A percentile compares a stretch with the other conserved stretches of the same genome.
phyloP scores from a whole-genome alignment of 2,329 filamentous ascomycete genomes.

The Daldinia sp. region DNA sequence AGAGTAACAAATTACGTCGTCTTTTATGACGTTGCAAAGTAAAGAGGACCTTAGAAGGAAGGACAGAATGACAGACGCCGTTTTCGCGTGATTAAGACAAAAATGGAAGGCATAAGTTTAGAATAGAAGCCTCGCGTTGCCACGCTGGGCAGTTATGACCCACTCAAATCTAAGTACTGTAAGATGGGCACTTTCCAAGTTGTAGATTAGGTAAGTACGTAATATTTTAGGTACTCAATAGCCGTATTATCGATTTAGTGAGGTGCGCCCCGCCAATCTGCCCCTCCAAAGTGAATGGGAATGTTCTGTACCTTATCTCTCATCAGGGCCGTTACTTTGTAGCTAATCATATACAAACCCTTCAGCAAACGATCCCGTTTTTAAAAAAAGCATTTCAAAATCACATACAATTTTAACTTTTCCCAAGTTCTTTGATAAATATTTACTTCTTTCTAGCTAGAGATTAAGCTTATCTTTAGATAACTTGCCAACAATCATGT shows the following conservation, averaged over 20 bases:
- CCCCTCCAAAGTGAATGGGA: background rate
- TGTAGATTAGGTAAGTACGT: background rate
- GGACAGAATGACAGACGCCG: background rate
- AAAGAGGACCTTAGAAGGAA: conserved; percentile 1
- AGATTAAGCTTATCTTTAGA: conserved; percentile 35
- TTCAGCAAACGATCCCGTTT: background rate
- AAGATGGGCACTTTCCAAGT: too few relatives aligned
- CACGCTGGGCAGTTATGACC: conserved; percentile 6
- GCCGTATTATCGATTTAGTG: conserved; percentile 3
- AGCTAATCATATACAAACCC: background rate
- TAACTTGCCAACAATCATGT: conserved; percentile 15
- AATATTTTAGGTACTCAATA: background rate
- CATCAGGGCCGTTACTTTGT: too few relatives aligned
- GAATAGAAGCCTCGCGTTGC: conserved; percentile 16
- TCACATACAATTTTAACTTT: background rate
- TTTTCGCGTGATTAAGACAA: conserved; percentile 9
- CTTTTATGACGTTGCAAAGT: conserved; percentile 4
- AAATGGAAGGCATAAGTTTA: conserved; percentile 12
- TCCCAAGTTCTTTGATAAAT: conserved; percentile 5
- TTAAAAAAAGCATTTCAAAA: conserved; percentile 4
- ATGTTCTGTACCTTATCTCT: too few relatives aligned
- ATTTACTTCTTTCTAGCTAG: conserved; percentile 39
- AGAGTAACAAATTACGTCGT: background rate
- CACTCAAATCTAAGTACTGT: background rate
- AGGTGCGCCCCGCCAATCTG: background rate